phyloP scores from a whole-genome alignment of 2,329 filamentous ascomycete genomes.

The Curvularia spicifera region DNA sequence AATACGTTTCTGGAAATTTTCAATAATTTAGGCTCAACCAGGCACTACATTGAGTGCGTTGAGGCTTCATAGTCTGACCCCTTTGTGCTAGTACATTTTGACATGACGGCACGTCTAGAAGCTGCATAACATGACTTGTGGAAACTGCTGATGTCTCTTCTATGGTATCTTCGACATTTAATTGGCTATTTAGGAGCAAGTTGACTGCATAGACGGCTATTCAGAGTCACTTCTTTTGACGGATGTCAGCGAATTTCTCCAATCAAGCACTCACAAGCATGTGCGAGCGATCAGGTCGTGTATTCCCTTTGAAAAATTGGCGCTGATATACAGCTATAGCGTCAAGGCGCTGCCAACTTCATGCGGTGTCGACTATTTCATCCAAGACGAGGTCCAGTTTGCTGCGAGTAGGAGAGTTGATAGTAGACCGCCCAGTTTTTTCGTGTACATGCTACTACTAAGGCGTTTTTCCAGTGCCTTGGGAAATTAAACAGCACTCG shows the following conservation, averaged over 20 bases:
- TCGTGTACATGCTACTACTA: not conserved
- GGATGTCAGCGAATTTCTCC: too few relatives aligned
- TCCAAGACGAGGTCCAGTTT: not conserved
- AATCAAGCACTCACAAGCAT: too few relatives aligned
- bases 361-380: not conserved
- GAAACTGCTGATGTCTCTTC: not conserved
- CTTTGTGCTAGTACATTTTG: not conserved
- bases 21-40: not conserved
- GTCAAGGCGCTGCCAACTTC: not conserved
- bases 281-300: too few relatives aligned
- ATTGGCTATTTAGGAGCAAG: not conserved
- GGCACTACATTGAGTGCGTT: not conserved
- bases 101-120: not conserved
- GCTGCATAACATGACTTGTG: not conserved
- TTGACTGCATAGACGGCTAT: not conserved
- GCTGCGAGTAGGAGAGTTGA: not conserved
- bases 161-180: not conserved
- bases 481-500: not conserved
- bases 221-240: not conserved
- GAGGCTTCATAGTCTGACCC: not conserved
- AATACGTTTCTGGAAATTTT: not conserved
- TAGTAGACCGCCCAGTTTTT: not conserved
- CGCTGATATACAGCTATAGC: too few relatives aligned
- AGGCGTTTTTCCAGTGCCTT: not conserved
- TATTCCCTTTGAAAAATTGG: too few relatives aligned